Conservation (phyloP, 495 filamentous ascomycete species). For the Saxophila tyrrhenica region DNA sequence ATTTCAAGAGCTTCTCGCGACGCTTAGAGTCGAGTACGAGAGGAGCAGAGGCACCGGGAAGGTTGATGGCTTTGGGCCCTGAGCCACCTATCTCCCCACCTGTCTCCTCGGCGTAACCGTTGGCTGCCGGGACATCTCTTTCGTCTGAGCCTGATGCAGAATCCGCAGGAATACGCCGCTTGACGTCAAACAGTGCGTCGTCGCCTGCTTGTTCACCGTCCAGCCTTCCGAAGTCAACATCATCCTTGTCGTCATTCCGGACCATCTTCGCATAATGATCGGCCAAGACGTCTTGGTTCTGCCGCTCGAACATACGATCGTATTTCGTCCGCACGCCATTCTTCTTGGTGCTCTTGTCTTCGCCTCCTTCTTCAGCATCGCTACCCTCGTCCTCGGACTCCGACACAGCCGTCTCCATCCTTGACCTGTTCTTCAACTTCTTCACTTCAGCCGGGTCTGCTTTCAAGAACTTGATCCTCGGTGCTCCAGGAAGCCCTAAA, state of each 20-base stretch:
- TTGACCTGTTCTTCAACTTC: constrained; percentile 51
- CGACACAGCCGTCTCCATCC: constrained; percentile 42
- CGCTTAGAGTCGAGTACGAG: constrained; percentile 85
- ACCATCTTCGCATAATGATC: constrained; percentile 83
- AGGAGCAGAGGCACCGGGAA: constrained; percentile 42
- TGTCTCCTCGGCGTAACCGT: no score
- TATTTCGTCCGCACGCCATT: constrained; percentile 72
- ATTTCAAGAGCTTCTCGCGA: constrained; percentile 80
- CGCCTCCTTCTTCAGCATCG: constrained; percentile 26
- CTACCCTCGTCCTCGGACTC: constrained; percentile 36
- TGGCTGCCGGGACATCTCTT: no score
- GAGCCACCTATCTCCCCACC: no score
- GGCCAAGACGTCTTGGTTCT: constrained; percentile 88
- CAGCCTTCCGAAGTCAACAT: constrained; percentile 26
- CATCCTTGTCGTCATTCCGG: constrained; percentile 40
- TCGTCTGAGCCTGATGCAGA: constrained; percentile 22
- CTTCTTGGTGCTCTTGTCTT: constrained; percentile 42
- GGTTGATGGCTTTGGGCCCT: constrained; percentile 30
- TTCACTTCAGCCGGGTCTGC: constrained; percentile 77
- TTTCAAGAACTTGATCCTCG: constrained; percentile 83
- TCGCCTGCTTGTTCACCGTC: constrained; percentile 39
- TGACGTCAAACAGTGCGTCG: constrained; percentile 80
- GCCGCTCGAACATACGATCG: constrained; percentile 91
- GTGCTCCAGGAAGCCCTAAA: constrained; percentile 78
- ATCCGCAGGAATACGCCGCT: constrained; percentile 55